phyloP scores from a whole-genome alignment of 441 rosid species.

The Eutrema salsugineum region DNA sequence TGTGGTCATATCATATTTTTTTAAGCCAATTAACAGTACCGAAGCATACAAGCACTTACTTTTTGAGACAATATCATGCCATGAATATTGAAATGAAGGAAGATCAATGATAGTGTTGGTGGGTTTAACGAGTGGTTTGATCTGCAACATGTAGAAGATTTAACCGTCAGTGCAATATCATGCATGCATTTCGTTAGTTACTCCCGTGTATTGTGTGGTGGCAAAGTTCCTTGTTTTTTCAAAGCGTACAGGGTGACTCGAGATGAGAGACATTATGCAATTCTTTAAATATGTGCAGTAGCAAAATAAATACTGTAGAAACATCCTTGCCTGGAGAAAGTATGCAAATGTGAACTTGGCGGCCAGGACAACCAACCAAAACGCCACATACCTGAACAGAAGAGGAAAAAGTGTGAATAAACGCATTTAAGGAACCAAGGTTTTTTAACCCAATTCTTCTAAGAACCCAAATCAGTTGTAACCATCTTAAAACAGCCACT shows the following conservation, averaged over 20 bases:
- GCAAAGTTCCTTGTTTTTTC: background rate
- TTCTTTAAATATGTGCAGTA: slow-evolving; percentile 8
- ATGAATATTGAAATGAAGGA: slow-evolving; percentile 57
- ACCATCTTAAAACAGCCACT: background rate
- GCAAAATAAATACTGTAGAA: slow-evolving; percentile 20
- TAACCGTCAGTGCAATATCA: slow-evolving; percentile 5
- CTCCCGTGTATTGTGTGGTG: background rate
- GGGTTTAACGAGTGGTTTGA: slow-evolving; percentile 85
- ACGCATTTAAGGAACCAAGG: slow-evolving; percentile 3
- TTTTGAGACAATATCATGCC: slow-evolving; percentile 97
- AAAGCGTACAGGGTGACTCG: background rate
- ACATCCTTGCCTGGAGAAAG: slow-evolving; percentile 87
- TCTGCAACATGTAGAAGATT: slow-evolving; percentile 52
- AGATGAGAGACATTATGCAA: background rate
- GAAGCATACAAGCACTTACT: slow-evolving; percentile 44
- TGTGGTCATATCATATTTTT: background rate
- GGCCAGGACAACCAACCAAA: slow-evolving; percentile 84
- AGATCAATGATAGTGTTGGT: slow-evolving; percentile 54
- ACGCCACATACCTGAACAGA: slow-evolving; percentile 78
- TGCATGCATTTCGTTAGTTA: background rate
- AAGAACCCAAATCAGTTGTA: slow-evolving; percentile 14
- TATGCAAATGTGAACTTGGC: slow-evolving; percentile 95
- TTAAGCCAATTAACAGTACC: background rate
- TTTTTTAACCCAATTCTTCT: background rate
- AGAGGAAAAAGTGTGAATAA: slow-evolving; percentile 6